phyloP scores from a whole-genome alignment of 768 basidiomycete species.

The Ramaria rubella region DNA sequence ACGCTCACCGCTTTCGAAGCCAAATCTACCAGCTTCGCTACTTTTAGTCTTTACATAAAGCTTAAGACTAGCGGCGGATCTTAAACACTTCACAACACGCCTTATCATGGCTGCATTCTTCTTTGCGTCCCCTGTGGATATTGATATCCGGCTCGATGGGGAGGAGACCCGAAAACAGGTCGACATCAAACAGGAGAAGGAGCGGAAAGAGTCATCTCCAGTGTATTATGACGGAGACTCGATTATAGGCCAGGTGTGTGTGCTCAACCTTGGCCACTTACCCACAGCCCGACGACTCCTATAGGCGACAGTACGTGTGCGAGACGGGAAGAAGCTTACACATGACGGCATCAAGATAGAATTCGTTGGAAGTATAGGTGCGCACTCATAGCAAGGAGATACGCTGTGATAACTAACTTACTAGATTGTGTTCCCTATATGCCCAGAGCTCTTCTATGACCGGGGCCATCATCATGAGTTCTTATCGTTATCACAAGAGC shows the following conservation, averaged over 20 bases:
- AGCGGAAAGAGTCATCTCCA: slow-evolving; percentile 76
- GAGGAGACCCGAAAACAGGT: slow-evolving; percentile 86
- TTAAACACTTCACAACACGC: background rate
- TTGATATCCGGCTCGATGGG: slow-evolving; percentile 81
- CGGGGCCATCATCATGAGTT: slow-evolving; percentile 98
- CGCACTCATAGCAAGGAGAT: slow-evolving; percentile 20
- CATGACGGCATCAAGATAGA: slow-evolving; percentile 98
- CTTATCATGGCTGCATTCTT: slow-evolving; percentile 76
- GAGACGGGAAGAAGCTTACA: slow-evolving; percentile 90
- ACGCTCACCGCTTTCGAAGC: too few species aligned
- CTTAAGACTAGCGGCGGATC: background rate
- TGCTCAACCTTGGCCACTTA: background rate
- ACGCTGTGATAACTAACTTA: background rate
- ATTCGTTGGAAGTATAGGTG: slow-evolving; percentile 93
- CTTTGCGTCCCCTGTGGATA: slow-evolving; percentile 85
- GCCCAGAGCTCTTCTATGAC: slow-evolving; percentile 86
- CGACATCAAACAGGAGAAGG: slow-evolving; percentile 86
- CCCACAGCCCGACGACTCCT: background rate
- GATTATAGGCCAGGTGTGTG: slow-evolving; percentile 73
- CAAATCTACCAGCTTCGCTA: too few species aligned
- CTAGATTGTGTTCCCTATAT: background rate
- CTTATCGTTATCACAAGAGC: slow-evolving; percentile 88
- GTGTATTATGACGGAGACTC: slow-evolving; percentile 96
- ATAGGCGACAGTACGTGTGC: slow-evolving; percentile 78
- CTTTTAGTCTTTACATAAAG: too few species aligned